Evolutionary conservation across 164 flowering plant species (phyloP).

Genomic region (Chimonanthus salicifolius): DNA sequence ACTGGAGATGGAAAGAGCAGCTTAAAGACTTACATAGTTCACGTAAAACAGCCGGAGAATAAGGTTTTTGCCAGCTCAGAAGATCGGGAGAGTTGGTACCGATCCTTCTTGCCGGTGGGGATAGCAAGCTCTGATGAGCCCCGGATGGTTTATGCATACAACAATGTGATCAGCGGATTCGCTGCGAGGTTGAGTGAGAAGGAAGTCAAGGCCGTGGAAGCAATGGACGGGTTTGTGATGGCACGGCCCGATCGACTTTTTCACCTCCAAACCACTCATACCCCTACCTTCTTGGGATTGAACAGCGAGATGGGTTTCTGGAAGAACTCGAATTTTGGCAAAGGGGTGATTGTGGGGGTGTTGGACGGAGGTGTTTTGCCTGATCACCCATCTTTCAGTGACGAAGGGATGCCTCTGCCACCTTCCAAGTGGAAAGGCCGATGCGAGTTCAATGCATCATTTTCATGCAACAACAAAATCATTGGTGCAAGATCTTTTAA

Average conservation of each 20-base stretch:
- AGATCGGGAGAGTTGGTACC: slow-evolving; percentile 25
- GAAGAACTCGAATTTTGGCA: slow-evolving; percentile 24
- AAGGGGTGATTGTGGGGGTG: slow-evolving; percentile 75
- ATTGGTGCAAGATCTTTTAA: slow-evolving; percentile 74
- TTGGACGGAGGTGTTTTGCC: slow-evolving; percentile 91
- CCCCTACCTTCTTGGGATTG: slow-evolving; percentile 32
- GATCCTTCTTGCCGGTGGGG: slow-evolving; percentile 28
- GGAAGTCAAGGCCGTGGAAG: slow-evolving; percentile 12
- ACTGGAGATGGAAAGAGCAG: background rate
- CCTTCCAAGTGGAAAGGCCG: slow-evolving; percentile 66
- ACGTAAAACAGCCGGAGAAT: slow-evolving; percentile 10
- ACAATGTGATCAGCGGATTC: slow-evolving; percentile 20
- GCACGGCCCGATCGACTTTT: background rate
- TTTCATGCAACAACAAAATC: slow-evolving; percentile 64
- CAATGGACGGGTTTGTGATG: slow-evolving; percentile 12
- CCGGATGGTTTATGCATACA: slow-evolving; percentile 17
- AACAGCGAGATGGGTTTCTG: slow-evolving; percentile 26
- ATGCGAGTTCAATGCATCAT: slow-evolving; percentile 43
- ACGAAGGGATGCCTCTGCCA: slow-evolving; percentile 42
- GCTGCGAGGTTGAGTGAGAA: slow-evolving; percentile 15
- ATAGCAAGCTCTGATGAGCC: slow-evolving; percentile 1
- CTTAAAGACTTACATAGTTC: slow-evolving; percentile 7
- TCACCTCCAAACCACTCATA: slow-evolving; percentile 24
- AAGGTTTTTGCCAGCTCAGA: slow-evolving; percentile 1
- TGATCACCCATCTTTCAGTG: slow-evolving; percentile 71